These are phyloP conservation scores for Pseudogymnoascus sp. DNA, from an alignment of 2,329 filamentous ascomycete species.

Conservation along the genomic window DNA sequence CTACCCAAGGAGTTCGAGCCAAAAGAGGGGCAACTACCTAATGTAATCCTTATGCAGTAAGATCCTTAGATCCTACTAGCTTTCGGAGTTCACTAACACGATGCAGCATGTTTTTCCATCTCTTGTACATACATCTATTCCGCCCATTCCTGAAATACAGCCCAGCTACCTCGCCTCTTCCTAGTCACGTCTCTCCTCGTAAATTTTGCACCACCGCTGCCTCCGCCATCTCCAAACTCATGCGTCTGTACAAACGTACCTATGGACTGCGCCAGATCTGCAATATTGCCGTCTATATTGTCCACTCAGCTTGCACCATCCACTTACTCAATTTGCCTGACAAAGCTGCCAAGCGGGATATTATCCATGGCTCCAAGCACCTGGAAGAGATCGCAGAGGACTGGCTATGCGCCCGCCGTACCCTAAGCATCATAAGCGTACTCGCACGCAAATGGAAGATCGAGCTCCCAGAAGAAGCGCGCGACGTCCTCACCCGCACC, in stretches of 20 bases:
- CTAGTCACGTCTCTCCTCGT: conserved; percentile 78
- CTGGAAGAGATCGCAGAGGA: conserved; percentile 93
- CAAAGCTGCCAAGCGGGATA: conserved; percentile 81
- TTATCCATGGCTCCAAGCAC: conserved; percentile 83
- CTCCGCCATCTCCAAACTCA: conserved; percentile 82
- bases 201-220: conserved; percentile 88
- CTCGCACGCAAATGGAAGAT: conserved; percentile 86
- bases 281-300: conserved; percentile 93
- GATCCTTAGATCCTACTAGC: background rate
- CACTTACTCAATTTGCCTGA: conserved; percentile 89
- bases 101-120: conserved; percentile 88
- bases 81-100: background rate
- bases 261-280: conserved; percentile 90
- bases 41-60: conserved; percentile 57
- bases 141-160: conserved; percentile 90
- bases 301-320: conserved; percentile 89
- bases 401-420: conserved; percentile 83
- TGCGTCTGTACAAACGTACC: conserved; percentile 85
- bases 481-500: conserved; percentile 64
- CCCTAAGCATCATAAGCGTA: conserved; percentile 75
- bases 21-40: conserved; percentile 80
- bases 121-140: conserved; percentile 93
- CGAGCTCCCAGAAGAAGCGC: conserved; percentile 76
- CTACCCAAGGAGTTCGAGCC: conserved; percentile 82
- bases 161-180: conserved; percentile 71